Percentiles rank a stretch among this genome's conserved stretches.
phyloP scores from a whole-genome alignment of 345 rosid species.

The Arabidopsis suecica region DNA sequence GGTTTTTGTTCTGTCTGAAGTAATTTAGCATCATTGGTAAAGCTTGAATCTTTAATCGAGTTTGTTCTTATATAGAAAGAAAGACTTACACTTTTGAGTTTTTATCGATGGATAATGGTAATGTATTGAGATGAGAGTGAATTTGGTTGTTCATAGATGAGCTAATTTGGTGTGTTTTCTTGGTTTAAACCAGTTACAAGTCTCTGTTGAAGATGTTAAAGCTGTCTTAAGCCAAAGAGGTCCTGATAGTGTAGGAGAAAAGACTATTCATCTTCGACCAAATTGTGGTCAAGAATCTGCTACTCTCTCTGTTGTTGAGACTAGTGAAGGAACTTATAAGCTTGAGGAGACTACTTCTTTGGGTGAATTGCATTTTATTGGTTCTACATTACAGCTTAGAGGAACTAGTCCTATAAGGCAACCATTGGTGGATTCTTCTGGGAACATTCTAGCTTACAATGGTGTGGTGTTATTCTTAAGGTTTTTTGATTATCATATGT shows the following conservation, averaged over 20 bases:
- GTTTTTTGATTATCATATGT: background rate
- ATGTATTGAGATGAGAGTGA: background rate
- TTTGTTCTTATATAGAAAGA: background rate
- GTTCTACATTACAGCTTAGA: conserved; percentile 82
- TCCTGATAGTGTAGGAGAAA: conserved; percentile 68
- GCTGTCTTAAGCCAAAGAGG: conserved; percentile 67
- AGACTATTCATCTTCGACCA: conserved; percentile 54
- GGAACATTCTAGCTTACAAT: conserved; percentile 71
- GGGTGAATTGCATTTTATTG: conserved; percentile 66
- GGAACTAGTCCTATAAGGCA: conserved; percentile 62
- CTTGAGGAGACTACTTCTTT: conserved; percentile 24
- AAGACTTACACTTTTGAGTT: conserved; percentile 2
- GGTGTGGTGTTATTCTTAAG: conserved; percentile 48
- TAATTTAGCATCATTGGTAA: background rate
- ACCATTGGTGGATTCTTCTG: conserved; percentile 66
- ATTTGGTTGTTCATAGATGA: conserved; percentile 4
- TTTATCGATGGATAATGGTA: background rate
- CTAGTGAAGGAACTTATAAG: conserved; percentile 30
- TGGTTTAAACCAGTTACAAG: conserved; percentile 40
- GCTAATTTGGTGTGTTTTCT: conserved; percentile 19
- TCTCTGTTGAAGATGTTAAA: conserved; percentile 67
- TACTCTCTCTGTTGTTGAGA: conserved; percentile 43
- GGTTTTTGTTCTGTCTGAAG: background rate
- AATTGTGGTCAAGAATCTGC: conserved; percentile 33
- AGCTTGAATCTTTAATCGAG: conserved; percentile 10